These are phyloP conservation scores for Paramecium caudatum DNA, from an alignment of 73 alveolate genomes.

Conservation along the genomic window DNA sequence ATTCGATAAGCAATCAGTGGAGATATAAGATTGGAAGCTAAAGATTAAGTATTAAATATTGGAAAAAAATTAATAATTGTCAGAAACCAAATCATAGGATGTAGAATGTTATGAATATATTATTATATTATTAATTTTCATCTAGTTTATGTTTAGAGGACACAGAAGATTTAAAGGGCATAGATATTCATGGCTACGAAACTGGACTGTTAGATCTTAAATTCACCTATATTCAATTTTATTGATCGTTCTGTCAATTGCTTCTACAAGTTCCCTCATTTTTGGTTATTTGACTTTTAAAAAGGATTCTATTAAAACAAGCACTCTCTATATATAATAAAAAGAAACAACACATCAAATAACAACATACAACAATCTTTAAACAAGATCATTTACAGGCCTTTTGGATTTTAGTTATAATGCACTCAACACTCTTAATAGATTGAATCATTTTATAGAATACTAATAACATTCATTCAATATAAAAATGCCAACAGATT, in stretches of 20 bases:
- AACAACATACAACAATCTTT: not conserved
- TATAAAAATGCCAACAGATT: not conserved
- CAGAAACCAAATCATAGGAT: not conserved
- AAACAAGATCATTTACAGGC: not conserved
- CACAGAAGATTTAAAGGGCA: too few relatives aligned
- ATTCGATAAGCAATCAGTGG: not conserved
- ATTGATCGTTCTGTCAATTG: not conserved
- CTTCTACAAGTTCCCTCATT: not conserved
- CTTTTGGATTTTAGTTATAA: constrained; percentile 34
- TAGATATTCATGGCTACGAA: not conserved
- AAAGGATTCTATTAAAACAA: not conserved
- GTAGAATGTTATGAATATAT: too few relatives aligned
- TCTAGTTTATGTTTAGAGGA: too few relatives aligned
- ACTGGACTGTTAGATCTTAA: constrained; percentile 30
- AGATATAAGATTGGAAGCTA: not conserved
- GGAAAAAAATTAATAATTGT: not conserved
- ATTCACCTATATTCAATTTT: not conserved
- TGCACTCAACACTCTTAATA: not conserved
- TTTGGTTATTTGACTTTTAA: not conserved
- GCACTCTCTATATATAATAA: not conserved
- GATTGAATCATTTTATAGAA: constrained; percentile 28
- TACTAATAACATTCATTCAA: not conserved
- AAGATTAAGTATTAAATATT: not conserved
- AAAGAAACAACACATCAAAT: not conserved
- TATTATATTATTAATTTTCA: too few relatives aligned